Evolutionary conservation across 495 filamentous ascomycete species (phyloP), one percentile per base, ranked within the genome.

Genomic region (Penicillium lividum): DNA sequence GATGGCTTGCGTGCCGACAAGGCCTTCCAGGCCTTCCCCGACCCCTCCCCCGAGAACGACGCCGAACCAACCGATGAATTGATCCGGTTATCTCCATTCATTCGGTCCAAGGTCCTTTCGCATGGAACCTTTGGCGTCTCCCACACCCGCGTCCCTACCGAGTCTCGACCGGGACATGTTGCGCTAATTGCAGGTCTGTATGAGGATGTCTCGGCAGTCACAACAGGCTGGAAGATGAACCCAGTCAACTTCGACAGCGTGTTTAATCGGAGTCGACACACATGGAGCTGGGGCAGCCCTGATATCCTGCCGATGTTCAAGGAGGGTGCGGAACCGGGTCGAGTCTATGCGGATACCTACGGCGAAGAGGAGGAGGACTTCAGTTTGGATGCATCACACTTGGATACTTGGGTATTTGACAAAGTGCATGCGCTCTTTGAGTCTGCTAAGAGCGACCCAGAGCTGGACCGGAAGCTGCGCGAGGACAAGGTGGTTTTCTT

Each of bases 51-150:
- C 50, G 71, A 86, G 52, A 79, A 84, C 64, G 50, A 63, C 18
- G 74, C 80, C 33, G 78, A 85, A 65, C 65, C 77, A 50, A 71
- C 73, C 50, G 67, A 77, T 44, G 81, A 85, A 18, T 84, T 87
- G 30, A 82, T 90, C 68, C 87, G 92, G 51, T 82, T 97, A 27
- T 89, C 93, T n/a, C 95, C 95, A 4, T 99, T 92, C 68, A 80
- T 99, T 62, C 92, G 95, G 60, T 96, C 91, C 27, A 86, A 88
- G 62, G 89, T 96, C 18, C 81, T 97, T 31, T 80, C 86, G 56
- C 83, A 96, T 64, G 95, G 95, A n/a, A 99, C 95, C 3, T 99
- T 99, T 72, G 95, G 95, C 13, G 92, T 99, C 50, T 98, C 94
- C 11, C 95, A 99, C 74, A 99, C 95, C 28, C 89, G 95, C 49